Base-by-base conservation (phyloP, 768 basidiomycete species). In the Glaciozyma antarctica region DNA sequence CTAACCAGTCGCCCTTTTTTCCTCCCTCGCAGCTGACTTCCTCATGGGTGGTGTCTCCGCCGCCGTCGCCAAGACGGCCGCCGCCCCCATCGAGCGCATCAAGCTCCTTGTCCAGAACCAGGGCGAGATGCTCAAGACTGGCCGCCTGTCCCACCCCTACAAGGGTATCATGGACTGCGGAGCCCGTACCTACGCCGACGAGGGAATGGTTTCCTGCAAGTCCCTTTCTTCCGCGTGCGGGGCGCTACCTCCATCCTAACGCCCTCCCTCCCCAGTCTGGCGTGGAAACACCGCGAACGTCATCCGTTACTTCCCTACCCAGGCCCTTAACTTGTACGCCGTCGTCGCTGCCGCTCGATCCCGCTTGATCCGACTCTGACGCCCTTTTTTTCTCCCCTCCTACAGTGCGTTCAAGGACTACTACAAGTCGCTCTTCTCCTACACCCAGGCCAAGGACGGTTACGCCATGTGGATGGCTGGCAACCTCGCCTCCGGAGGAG, bases 81-180 rank as follows among this genome's bases (percentile, higher is more conserved):
- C 95, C 74, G 95, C 95, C 71, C 95, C 95, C 80, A 99, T 99
- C 76, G 95, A 98, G 85, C 92, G 95, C 77, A 94, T 99, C 81
- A 99, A 99, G 81, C 86, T 70, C 56, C 44, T 71, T 45, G 67
- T 71, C 44, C 70, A 68, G 63, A 68, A 68, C 70, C 94, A 98
- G 85, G 94, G 93, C 84, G 95, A 98, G 83, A 99, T 98, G 95
- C 95, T 98, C 83, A 98, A 98, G 84, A 91, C 97, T 81, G 95
- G 95, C 75, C 95, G 95, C 84, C 87, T 98, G 63, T 81, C 89
- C 63, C 80, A 84, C 70, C 95, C 95, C 44, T 98, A 99, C 87
- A 93, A 93, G 84, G 95, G 95, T 76, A 82, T 99, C 73, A 79
- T 76, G 64, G 95, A 98, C 80, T 95, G 93, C 74, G 95, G 95